Percentiles rank a stretch among this genome's conserved stretches.
Evolutionary conservation across 345 rosid species (phyloP).

Genomic region (Clausena lansium): DNA sequence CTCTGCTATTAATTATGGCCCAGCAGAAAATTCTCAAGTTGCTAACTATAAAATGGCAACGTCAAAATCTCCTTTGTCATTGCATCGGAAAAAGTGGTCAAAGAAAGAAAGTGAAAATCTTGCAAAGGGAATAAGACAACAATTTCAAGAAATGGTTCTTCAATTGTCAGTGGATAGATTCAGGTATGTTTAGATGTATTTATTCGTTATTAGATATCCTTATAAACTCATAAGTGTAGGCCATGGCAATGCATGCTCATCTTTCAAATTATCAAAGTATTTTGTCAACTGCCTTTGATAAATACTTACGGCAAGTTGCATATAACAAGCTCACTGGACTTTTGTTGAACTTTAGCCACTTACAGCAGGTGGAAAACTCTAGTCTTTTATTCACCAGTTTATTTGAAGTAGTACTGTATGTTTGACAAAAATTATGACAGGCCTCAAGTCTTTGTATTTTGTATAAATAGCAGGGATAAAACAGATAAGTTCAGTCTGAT

Average conservation of each 20-base stretch:
- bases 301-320: too few species aligned
- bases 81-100: conserved; percentile 71
- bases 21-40: conserved; percentile 69
- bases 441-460: not conserved
- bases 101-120: conserved; percentile 67
- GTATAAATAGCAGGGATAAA: not conserved
- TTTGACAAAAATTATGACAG: not conserved
- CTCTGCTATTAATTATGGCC: conserved; percentile 51
- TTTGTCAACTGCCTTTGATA: too few species aligned
- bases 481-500: not conserved
- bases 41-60: conserved; percentile 57
- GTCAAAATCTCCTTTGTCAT: conserved; percentile 45
- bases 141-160: conserved; percentile 68
- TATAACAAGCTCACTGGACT: not conserved
- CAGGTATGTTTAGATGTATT: conserved; percentile 40
- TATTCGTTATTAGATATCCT: not conserved
- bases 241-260: not conserved
- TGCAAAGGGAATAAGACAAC: conserved; percentile 67
- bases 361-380: not conserved
- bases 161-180: conserved; percentile 48
- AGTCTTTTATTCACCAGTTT: not conserved
- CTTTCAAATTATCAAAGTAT: too few species aligned
- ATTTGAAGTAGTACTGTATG: not conserved
- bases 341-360: not conserved
- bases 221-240: conserved; percentile 3